Percentiles rank a stretch among this genome's conserved stretches.
Conservation (phyloP, 2,329 filamentous ascomycete species). For the Aspergillus sp. region DNA sequence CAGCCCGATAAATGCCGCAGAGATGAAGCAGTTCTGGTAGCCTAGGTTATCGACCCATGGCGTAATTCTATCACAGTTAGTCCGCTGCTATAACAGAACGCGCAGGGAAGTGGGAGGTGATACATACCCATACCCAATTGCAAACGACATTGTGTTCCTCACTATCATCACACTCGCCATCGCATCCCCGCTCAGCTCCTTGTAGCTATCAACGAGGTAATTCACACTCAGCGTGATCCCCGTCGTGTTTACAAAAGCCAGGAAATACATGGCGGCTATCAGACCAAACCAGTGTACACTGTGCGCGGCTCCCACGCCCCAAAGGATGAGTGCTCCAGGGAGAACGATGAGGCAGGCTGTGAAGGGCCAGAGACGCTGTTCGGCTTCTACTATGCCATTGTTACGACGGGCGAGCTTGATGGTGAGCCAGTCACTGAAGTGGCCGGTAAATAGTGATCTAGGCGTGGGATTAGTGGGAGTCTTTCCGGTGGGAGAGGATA, state of each 20-base stretch:
- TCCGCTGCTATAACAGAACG: not conserved
- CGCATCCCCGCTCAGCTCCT: conserved; percentile 33
- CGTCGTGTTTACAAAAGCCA: conserved; percentile 32
- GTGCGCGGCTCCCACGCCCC: conserved; percentile 37
- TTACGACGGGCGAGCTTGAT: conserved; percentile 33
- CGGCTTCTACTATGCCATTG: conserved; percentile 35
- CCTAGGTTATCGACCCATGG: conserved; percentile 39
- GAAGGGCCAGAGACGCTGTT: conserved; percentile 36
- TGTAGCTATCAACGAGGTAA: conserved; percentile 36
- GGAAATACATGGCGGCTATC: conserved; percentile 36
- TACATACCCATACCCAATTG: conserved; percentile 35
- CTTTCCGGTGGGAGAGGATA: not conserved
- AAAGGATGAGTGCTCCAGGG: conserved; percentile 28
- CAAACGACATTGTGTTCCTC: conserved; percentile 43
- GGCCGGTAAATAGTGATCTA: conserved; percentile 32
- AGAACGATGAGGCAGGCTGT: conserved; percentile 26
- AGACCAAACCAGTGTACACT: conserved; percentile 37
- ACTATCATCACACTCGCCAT: conserved; percentile 40
- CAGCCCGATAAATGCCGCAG: conserved; percentile 31
- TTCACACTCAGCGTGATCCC: conserved; percentile 34
- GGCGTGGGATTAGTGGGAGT: not conserved
- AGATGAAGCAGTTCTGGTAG: conserved; percentile 41
- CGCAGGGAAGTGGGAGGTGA: not conserved
- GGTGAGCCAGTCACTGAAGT: conserved; percentile 33
- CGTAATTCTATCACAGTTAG: conserved; percentile 29